Evolutionary conservation across 169 alveolate genomes (phyloP).

Genomic region (Plasmodium ovale): DNA sequence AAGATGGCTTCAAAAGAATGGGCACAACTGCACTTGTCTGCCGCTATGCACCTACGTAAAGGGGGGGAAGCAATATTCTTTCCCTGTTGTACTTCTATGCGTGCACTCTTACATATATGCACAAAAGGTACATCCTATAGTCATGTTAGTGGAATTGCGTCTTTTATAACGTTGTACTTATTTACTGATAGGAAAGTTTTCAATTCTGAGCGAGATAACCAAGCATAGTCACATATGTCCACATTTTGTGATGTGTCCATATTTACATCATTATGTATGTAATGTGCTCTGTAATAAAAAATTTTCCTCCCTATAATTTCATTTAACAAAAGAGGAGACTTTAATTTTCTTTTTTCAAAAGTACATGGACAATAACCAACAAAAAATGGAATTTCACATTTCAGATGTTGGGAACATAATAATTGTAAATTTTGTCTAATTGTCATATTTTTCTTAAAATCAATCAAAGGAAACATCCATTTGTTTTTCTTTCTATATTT

Average conservation of each 20-base stretch:
- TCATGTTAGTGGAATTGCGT: slow-evolving; percentile 63
- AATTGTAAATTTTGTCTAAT: slow-evolving; percentile 80
- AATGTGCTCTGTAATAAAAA: slow-evolving; percentile 85
- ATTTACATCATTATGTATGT: slow-evolving; percentile 57
- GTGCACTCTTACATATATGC: background rate
- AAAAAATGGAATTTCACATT: slow-evolving; percentile 78
- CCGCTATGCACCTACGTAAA: no score
- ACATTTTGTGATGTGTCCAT: slow-evolving; percentile 28
- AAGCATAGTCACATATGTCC: slow-evolving; percentile 82
- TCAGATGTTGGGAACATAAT: slow-evolving; percentile 80
- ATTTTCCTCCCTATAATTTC: slow-evolving; percentile 79
- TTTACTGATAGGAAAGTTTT: slow-evolving; percentile 25
- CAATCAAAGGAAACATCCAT: slow-evolving; percentile 85
- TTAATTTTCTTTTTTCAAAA: slow-evolving; percentile 73
- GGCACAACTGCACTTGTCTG: no score
- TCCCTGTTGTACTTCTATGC: background rate
- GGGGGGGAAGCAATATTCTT: no score
- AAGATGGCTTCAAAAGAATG: no score
- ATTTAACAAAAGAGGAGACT: slow-evolving; percentile 32
- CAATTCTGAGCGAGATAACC: slow-evolving; percentile 83
- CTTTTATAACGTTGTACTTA: slow-evolving; percentile 49
- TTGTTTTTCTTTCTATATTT: slow-evolving; percentile 75
- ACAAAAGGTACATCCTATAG: background rate
- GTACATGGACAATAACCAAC: slow-evolving; percentile 84
- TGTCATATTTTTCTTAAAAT: slow-evolving; percentile 79